phyloP scores from a whole-genome alignment of 768 basidiomycete species.

The Nevesoporus exiguus region DNA sequence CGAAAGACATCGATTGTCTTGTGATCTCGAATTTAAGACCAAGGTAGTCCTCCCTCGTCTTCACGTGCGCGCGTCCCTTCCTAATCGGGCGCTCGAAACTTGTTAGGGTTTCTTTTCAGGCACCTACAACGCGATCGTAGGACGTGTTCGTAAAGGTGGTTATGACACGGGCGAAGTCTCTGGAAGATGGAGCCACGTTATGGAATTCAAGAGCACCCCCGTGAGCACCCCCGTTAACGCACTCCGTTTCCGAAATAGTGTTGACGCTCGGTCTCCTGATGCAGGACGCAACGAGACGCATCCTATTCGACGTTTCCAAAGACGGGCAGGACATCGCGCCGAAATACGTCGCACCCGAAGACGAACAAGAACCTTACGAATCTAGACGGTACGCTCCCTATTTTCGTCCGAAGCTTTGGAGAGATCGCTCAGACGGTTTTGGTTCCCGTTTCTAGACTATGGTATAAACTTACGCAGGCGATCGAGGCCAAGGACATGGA shows the following conservation, averaged over 20 bases:
- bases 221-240: conserved; percentile 41
- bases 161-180: conserved; percentile 79
- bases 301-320: conserved; percentile 80
- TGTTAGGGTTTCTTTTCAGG: conserved; percentile 93
- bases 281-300: conserved; percentile 64
- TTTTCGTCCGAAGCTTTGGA: not conserved
- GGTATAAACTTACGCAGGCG: conserved; percentile 80
- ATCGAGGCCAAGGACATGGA: conserved; percentile 91
- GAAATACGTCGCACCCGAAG: conserved; percentile 82
- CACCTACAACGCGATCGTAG: conserved; percentile 87
- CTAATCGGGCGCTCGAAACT: not conserved
- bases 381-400: conserved; percentile 60
- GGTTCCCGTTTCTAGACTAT: conserved; percentile 40
- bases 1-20: conserved; percentile 65
- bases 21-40: conserved; percentile 96
- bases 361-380: conserved; percentile 87
- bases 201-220: conserved; percentile 77
- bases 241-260: not conserved
- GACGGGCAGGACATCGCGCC: conserved; percentile 72
- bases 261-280: not conserved
- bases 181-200: conserved; percentile 87
- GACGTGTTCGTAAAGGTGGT: conserved; percentile 64
- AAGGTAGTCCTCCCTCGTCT: conserved; percentile 55
- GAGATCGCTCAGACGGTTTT: not conserved
- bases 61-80: not conserved